Percentiles rank a stretch among this genome's conserved stretches.
These are phyloP conservation scores for Cyclostephanos tholiformis DNA, from an alignment of 108 stramenopile species.

Conservation along the genomic window DNA sequence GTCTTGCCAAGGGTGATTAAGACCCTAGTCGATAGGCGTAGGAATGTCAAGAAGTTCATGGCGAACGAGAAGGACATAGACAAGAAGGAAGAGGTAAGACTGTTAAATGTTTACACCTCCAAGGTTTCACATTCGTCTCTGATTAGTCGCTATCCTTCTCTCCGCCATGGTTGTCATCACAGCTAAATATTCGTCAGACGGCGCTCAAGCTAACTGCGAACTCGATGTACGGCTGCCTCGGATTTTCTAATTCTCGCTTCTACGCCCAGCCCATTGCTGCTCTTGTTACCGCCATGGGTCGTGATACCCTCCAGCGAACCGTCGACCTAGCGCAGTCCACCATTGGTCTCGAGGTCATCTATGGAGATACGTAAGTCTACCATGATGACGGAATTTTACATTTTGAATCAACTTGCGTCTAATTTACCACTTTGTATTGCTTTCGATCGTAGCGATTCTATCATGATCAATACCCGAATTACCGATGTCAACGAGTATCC, in stretches of 20 bases:
- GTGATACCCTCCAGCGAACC: constrained; percentile 96
- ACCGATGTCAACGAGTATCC: constrained; percentile 70
- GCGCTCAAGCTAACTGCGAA: constrained; percentile 99
- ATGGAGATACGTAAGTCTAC: constrained; percentile 88
- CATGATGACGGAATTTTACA: too few species aligned
- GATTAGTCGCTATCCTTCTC: background rate
- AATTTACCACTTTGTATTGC: too few species aligned
- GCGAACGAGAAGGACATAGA: constrained; percentile 82
- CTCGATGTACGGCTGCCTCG: constrained; percentile 99
- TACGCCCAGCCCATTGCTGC: constrained; percentile 99
- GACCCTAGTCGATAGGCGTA: constrained; percentile 94
- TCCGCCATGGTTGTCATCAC: constrained; percentile 13
- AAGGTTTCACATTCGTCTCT: background rate
- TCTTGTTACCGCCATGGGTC: constrained; percentile 96
- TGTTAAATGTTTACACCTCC: too few species aligned
- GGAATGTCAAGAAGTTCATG: constrained; percentile 89
- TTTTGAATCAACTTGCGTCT: too few species aligned
- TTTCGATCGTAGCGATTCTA: constrained; percentile 67
- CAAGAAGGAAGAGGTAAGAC: constrained; percentile 78
- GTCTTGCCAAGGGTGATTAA: constrained; percentile 97
- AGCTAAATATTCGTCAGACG: constrained; percentile 98
- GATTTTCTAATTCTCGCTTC: constrained; percentile 95
- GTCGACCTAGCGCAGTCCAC: constrained; percentile 92
- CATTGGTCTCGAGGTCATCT: constrained; percentile 97
- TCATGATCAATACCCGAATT: constrained; percentile 99